Conservation (phyloP, 176 grass and related monocot genomes). For the Otatea glauca region DNA sequence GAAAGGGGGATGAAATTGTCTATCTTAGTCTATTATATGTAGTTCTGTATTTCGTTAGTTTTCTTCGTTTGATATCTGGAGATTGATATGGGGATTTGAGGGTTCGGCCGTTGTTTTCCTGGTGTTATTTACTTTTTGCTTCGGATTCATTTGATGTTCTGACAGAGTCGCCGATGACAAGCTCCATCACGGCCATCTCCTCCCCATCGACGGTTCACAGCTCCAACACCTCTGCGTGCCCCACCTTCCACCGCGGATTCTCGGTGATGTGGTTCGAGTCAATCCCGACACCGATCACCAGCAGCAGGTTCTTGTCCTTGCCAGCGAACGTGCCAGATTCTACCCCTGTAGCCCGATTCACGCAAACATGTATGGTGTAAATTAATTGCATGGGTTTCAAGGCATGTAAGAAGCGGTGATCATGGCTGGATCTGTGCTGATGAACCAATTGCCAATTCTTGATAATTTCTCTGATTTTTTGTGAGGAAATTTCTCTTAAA, state of each 20-base stretch:
- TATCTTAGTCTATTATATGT: too few relatives aligned
- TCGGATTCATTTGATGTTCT: too few relatives aligned
- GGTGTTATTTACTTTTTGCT: too few relatives aligned
- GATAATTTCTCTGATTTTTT: too few relatives aligned
- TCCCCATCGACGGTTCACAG: conserved; percentile 49
- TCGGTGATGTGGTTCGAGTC: conserved; percentile 56
- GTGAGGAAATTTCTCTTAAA: not conserved
- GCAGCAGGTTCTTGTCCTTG: conserved; percentile 58
- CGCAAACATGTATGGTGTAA: not conserved
- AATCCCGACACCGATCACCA: conserved; percentile 54
- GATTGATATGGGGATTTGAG: too few relatives aligned
- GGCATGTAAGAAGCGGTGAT: not conserved
- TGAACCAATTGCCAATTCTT: not conserved
- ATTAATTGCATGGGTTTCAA: not conserved
- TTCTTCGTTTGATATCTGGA: too few relatives aligned
- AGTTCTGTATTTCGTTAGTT: too few relatives aligned
- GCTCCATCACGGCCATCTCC: not conserved
- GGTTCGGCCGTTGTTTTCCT: too few relatives aligned
- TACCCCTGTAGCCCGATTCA: conserved; percentile 26
- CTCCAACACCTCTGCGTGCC: conserved; percentile 55
- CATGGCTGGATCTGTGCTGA: not conserved
- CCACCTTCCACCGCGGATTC: conserved; percentile 61
- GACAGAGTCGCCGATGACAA: too few relatives aligned
- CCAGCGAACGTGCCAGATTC: conserved; percentile 50
- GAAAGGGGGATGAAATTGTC: too few relatives aligned